phyloP scores from a whole-genome alignment of 1,139 yeast genomes.

The Hyphopichia pseudoburtonii region DNA sequence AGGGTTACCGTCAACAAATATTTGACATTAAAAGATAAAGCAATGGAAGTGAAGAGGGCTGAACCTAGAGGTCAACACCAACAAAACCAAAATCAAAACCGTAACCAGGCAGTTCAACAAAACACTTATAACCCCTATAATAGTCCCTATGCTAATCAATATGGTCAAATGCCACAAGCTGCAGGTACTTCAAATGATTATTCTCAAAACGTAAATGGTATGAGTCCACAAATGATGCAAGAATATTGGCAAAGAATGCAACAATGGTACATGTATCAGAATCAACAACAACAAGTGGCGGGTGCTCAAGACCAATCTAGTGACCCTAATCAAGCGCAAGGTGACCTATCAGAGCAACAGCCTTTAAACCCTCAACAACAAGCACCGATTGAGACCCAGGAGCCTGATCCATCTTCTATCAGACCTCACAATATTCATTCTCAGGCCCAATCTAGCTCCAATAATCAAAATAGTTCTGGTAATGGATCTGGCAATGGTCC shows the following conservation, averaged over 20 bases:
- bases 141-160: slow-evolving; percentile 22
- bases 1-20: slow-evolving; percentile 82
- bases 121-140: slow-evolving; percentile 38
- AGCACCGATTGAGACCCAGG: slow-evolving; percentile 22
- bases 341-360: slow-evolving; percentile 48
- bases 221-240: slow-evolving; percentile 82
- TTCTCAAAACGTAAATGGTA: slow-evolving; percentile 46
- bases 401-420: slow-evolving; percentile 8
- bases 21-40: slow-evolving; percentile 80
- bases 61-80: slow-evolving; percentile 76
- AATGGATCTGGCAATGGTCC: slow-evolving; percentile 6
- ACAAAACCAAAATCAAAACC: slow-evolving; percentile 35
- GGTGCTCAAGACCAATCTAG: slow-evolving; percentile 15
- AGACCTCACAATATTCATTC: slow-evolving; percentile 8
- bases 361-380: slow-evolving; percentile 58
- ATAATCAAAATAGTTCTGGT: slow-evolving; percentile 13
- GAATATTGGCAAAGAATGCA: slow-evolving; percentile 89
- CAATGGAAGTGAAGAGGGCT: slow-evolving; percentile 97
- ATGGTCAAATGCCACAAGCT: slow-evolving; percentile 19
- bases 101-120: slow-evolving; percentile 39
- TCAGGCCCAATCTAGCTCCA: slow-evolving; percentile 23
- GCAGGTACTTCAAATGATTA: slow-evolving; percentile 9
- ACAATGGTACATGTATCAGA: slow-evolving; percentile 67
- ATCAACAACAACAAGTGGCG: slow-evolving; percentile 41
- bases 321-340: slow-evolving; percentile 39